These are phyloP conservation scores for Kurtzmaniella quercitrusa DNA, from an alignment of 1,139 yeast genomes.

Conservation along the genomic window DNA sequence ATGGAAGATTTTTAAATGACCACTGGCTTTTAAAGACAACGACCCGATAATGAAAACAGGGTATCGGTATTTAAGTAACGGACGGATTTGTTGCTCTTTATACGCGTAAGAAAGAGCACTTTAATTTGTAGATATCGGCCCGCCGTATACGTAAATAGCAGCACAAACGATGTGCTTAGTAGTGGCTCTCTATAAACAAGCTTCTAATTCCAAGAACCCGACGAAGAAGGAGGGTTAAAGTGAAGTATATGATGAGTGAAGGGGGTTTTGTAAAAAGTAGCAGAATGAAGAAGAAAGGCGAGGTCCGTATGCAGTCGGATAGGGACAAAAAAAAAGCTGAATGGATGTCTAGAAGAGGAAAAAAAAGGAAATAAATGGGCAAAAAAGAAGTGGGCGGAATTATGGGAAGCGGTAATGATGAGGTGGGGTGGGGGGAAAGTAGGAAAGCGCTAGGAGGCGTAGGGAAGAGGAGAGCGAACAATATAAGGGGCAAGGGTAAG, in stretches of 20 bases:
- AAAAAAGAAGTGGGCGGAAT: no score
- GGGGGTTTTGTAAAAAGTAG: not conserved
- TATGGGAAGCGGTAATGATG: no score
- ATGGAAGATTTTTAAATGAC: no score
- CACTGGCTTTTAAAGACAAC: not conserved
- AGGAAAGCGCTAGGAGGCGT: no score
- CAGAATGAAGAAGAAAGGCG: not conserved
- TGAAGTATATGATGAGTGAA: not conserved
- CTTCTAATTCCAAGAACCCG: not conserved
- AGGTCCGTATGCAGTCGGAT: not conserved
- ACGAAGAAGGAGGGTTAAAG: not conserved
- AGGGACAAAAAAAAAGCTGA: not conserved
- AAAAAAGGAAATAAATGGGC: not conserved
- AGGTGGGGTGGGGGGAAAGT: no score
- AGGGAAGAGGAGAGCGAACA: no score
- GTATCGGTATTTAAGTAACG: not conserved
- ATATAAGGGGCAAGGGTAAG: no score
- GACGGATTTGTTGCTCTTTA: not conserved
- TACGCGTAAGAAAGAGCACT: not conserved
- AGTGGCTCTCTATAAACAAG: not conserved
- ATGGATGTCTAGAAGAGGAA: not conserved
- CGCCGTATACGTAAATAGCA: not conserved
- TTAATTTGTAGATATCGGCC: not conserved
- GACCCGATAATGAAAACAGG: no score
- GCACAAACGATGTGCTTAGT: not conserved